Evolutionary conservation across 352 stramenopile species (phyloP), one percentile per base, ranked within the genome.

Genomic region (Blastocystis sp.): DNA sequence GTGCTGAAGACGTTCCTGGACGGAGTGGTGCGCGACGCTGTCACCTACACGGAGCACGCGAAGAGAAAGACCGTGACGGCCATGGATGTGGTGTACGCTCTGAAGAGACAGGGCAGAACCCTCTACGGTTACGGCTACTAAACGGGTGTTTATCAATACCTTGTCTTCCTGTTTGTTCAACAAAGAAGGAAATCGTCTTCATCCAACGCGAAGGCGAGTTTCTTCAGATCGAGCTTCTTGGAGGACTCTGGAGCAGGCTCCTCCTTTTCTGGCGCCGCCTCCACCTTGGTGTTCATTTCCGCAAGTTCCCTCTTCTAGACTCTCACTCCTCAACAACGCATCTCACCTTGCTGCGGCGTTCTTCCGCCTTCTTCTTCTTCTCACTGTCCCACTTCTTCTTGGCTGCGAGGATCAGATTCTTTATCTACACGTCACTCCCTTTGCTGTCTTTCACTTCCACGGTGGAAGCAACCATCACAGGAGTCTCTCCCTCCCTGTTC

Each of bases 221-320:
- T 81, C 57, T 81, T 81, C 17, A 81, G 24, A 38, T 81, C 71
- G 3, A 81, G n/a, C 48, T 81, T 81, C 48, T 81, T 81, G 3
- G 71, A 14, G 34, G 54, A 6, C 38, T 17, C 17, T 42, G 64
- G 34, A 64, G 0, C 28, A n/a, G 69, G n/a, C 34, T 71, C 64
- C 9, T 71, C 64, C 34, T 71, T 71, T 34, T 34, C 28, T 24
- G 57, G 19, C 17, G 57, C 57, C 24, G 19, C 57, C 43, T 54
- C 43, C 10, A 77, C 43, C 66, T 60, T 59, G 54, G 43, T n/a
- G 52, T 77, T 7, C 28, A 60, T 43, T 54, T 77, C 66, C 14
- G 54, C 66, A n/a, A 54, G 24, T 76, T 77, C 66, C n/a, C 17
- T 60, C 40, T 61, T 24, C 52, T 77, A 34, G 3, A 52, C 48